phyloP scores from a whole-genome alignment of 305 asterid genomes.

The Fraxinus platypoda region DNA sequence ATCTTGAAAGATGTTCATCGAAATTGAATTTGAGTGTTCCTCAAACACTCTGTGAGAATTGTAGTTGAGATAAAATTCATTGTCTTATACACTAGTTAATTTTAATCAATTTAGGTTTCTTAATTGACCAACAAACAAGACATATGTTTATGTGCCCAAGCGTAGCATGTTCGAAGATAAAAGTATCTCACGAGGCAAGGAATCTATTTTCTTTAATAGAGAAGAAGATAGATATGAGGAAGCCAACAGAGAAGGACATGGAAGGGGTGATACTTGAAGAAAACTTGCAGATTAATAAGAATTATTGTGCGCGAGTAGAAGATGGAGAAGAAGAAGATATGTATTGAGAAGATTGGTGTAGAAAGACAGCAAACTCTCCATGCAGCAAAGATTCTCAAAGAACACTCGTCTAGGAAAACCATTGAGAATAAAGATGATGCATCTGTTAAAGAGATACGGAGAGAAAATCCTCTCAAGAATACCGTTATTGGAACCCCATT shows the following conservation, averaged over 20 bases:
- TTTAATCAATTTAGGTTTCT: not conserved
- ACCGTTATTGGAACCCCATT: not conserved
- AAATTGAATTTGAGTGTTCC: no score
- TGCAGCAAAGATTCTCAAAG: not conserved
- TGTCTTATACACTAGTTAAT: not conserved
- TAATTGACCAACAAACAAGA: not conserved
- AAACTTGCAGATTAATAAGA: not conserved
- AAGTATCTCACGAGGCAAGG: no score
- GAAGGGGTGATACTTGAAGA: no score
- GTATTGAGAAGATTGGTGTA: not conserved
- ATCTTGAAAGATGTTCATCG: not conserved
- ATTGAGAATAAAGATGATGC: not conserved
- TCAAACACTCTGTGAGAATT: not conserved
- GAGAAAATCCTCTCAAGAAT: no score
- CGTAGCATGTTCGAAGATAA: no score
- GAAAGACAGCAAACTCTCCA: not conserved
- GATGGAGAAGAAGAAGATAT: not conserved
- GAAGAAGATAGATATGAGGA: no score
- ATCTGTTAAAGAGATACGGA: not conserved
- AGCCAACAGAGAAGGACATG: no score
- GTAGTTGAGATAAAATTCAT: not conserved
- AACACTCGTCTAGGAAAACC: not conserved
- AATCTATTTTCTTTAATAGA: no score
- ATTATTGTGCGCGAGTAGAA: not conserved
- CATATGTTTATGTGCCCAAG: no score